Percentiles rank a stretch among this genome's conserved stretches.
phyloP scores from a whole-genome alignment of 805 yeast genomes.

The Sungouiella thailandica region DNA sequence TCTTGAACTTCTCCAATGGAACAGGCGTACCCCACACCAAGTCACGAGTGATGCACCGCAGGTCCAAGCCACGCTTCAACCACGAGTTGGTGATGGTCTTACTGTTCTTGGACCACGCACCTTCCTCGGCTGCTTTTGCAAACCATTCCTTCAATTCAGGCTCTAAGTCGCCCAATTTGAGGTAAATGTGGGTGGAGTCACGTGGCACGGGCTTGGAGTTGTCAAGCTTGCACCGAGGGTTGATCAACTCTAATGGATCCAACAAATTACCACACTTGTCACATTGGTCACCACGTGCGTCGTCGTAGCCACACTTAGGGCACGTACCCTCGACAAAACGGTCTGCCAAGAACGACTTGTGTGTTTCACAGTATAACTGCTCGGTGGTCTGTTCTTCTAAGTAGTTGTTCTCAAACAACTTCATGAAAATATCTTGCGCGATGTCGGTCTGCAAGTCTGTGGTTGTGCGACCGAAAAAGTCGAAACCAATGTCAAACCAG shows the following conservation, averaged over 20 bases:
- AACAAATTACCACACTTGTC: conserved; percentile 89
- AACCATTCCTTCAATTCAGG: conserved; percentile 71
- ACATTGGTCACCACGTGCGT: conserved; percentile 99
- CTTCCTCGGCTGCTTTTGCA: conserved; percentile 58
- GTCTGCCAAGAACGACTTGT: conserved; percentile 90
- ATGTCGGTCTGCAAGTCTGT: conserved; percentile 88
- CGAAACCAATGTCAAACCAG: conserved; percentile 96
- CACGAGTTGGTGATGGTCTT: conserved; percentile 85
- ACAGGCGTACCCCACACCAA: conserved; percentile 98
- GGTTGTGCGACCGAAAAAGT: conserved; percentile 94
- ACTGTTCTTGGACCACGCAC: conserved; percentile 90
- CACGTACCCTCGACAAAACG: conserved; percentile 97
- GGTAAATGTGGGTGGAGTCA: conserved; percentile 80
- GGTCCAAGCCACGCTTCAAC: conserved; percentile 88
- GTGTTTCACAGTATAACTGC: conserved; percentile 88
- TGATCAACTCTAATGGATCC: conserved; percentile 87
- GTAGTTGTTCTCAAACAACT: conserved; percentile 68
- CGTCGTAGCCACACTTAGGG: conserved; percentile 91
- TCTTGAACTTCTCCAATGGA: conserved; percentile 78
- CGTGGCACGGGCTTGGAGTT: conserved; percentile 73
- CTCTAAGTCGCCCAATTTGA: conserved; percentile 81
- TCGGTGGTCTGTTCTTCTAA: conserved; percentile 84
- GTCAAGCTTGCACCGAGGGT: conserved; percentile 95
- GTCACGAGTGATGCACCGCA: conserved; percentile 97
- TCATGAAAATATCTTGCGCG: conserved; percentile 86